Evolutionary conservation across 345 rosid species (phyloP), one percentile per base, ranked within the genome.

Genomic region (Eucalyptus sp.): DNA sequence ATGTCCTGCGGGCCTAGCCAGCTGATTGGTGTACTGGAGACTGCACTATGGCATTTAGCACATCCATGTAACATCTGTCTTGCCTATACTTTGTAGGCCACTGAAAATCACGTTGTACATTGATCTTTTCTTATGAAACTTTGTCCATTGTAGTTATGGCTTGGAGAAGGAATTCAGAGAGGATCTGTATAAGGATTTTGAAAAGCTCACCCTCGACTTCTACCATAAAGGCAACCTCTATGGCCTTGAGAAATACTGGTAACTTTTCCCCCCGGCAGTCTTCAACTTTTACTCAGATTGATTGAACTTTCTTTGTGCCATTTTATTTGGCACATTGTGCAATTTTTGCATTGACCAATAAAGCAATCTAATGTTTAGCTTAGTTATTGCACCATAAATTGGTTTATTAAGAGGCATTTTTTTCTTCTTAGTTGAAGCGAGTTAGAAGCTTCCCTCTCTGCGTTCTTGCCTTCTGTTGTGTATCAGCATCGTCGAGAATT

Each of bases 231-330:
- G 96, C 92, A 96, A 96, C 88, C 92, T 94, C 81, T 98, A 97
- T 88, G 99, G 99, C 92, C 97, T 98, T 62, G 99, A 98, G 93
- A 98, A 98, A 89, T 98, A 96, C 89, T 98, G 99, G 99, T 97
- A 94, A 90, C 41, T 29, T 20, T 13, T 29, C 86, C 27, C 27
- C 37, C 81, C 13, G 5, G 3, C 43, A 33, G 25, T 37, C 33
- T 64, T 52, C 48, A 52, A 13, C 31, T 52, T 85, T 31, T 56
- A 20, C 43, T 76, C 33, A 43, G 84, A 71, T 88, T 22, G 41
- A 68, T 68, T 48, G 29, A 62, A 66, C 43, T 31, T 58, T 87
- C 29, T 87, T n/a, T 41, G 84, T 76, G 48, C 16, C 16, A 41
- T 76, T 41, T 41, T 20, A 10, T 76, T 41, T 41, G 13, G 83